Conservation (phyloP, 495 filamentous ascomycete genomes). For the Daldinia loculata region DNA sequence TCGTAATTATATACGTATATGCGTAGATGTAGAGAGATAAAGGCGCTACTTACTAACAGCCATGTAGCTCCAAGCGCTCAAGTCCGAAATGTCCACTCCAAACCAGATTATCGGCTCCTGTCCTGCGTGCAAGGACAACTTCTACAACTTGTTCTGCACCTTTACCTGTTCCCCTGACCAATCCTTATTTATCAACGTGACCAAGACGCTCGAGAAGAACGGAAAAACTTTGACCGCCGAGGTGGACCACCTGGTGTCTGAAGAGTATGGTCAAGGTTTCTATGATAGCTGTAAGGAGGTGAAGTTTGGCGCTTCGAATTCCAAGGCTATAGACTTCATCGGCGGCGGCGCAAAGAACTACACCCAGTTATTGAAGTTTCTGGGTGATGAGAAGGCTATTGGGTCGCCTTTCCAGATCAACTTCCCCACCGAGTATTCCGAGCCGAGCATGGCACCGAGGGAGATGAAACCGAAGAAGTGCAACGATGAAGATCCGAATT, state of each 20-base stretch:
- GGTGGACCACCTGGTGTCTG: constrained; percentile 87
- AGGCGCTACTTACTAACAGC: constrained; percentile 36
- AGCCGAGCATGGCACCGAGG: constrained; percentile 70
- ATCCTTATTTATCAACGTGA: constrained; percentile 94
- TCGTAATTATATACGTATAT: not conserved
- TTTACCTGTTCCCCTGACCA: constrained; percentile 98
- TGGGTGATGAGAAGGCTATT: constrained; percentile 87
- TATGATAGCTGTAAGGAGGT: constrained; percentile 98
- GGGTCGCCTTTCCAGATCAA: constrained; percentile 98
- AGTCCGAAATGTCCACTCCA: constrained; percentile 83
- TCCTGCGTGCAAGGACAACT: constrained; percentile 95
- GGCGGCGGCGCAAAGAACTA: constrained; percentile 95
- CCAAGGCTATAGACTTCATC: constrained; percentile 91
- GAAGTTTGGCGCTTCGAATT: constrained; percentile 93
- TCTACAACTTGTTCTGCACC: constrained; percentile 96
- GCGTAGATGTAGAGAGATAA: not conserved
- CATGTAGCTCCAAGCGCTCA: constrained; percentile 74
- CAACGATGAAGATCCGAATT: constrained; percentile 84
- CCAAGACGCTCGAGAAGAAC: constrained; percentile 69
- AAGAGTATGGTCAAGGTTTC: constrained; percentile 87
- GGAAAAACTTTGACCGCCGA: constrained; percentile 83
- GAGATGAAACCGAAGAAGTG: constrained; percentile 78
- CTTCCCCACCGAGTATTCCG: constrained; percentile 73
- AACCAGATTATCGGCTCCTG: constrained; percentile 89
- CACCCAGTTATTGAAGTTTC: constrained; percentile 80